Evolutionary conservation across 495 filamentous ascomycete genomes (phyloP).

Genomic region (Tuber indicum): DNA sequence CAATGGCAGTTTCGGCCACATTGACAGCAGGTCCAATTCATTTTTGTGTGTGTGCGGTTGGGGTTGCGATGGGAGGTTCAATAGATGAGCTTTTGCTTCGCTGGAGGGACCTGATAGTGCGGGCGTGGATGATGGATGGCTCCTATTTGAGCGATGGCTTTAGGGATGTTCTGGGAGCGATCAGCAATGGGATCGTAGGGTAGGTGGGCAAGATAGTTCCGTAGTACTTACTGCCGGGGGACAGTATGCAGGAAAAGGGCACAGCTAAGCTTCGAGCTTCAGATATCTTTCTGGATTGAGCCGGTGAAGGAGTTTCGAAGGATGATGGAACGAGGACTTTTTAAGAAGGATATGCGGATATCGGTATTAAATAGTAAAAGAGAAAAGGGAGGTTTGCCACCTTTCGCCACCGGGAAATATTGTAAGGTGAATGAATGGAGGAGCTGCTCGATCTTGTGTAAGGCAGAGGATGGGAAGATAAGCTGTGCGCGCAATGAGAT

Average conservation of each 20-base stretch:
- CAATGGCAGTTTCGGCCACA: constrained; percentile 38
- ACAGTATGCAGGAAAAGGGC: background rate
- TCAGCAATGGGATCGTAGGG: background rate
- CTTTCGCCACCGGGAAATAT: constrained; percentile 14
- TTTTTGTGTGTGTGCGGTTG: constrained; percentile 18
- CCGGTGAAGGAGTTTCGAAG: background rate
- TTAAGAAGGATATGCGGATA: constrained; percentile 1
- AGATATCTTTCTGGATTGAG: background rate
- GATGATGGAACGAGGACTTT: background rate
- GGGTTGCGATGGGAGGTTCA: constrained; percentile 2
- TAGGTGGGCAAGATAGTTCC: background rate
- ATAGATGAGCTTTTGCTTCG: constrained; percentile 6
- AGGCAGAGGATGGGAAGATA: constrained; percentile 8
- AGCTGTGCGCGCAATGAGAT: constrained; percentile 13
- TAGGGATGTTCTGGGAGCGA: background rate
- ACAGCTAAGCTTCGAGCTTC: background rate
- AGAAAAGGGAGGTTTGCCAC: constrained; percentile 16
- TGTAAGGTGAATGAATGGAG: constrained; percentile 15
- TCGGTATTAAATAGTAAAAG: background rate
- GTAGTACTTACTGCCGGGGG: constrained; percentile 6
- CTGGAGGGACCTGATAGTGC: background rate
- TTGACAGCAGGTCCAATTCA: constrained; percentile 40
- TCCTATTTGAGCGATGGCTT: background rate
- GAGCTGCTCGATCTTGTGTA: constrained; percentile 7
- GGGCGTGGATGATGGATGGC: background rate